Evolutionary conservation across 1,284 basidiomycete genomes (phyloP).

Genomic region (Kalmanozyma brasiliensis): DNA sequence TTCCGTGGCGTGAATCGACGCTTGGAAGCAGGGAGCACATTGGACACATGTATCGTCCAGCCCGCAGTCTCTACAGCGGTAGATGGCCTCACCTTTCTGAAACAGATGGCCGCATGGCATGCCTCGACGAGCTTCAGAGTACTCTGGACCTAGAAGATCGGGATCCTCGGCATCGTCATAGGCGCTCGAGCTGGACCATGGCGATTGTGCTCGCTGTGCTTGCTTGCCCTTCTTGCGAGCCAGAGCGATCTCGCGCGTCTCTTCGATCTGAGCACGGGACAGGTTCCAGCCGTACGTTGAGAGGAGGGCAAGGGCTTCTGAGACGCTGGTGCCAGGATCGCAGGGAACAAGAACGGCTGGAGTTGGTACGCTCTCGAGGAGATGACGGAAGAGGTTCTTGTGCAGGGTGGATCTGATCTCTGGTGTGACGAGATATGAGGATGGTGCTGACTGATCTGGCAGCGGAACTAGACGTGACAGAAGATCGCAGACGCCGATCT

Average conservation of each 20-base stretch:
- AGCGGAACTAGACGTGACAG: constrained; percentile 38
- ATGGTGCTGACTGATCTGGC: constrained; percentile 21
- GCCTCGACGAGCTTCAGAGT: constrained; percentile 59
- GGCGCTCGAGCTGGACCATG: constrained; percentile 34
- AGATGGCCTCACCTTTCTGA: constrained; percentile 67
- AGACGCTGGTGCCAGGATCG: constrained; percentile 29
- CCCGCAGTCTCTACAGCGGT: constrained; percentile 66
- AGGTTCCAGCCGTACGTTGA: constrained; percentile 51
- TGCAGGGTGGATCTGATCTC: constrained; percentile 20
- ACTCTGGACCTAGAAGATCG: constrained; percentile 56
- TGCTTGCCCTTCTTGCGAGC: constrained; percentile 53
- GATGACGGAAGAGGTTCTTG: constrained; percentile 31
- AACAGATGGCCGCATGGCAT: constrained; percentile 68
- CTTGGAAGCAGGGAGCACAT: constrained; percentile 64
- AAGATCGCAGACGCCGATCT: constrained; percentile 34
- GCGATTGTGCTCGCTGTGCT: constrained; percentile 36
- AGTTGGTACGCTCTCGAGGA: constrained; percentile 36
- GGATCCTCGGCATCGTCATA: constrained; percentile 37
- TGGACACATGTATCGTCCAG: constrained; percentile 67
- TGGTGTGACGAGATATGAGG: constrained; percentile 33
- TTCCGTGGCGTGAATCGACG: constrained; percentile 58
- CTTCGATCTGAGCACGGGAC: constrained; percentile 54
- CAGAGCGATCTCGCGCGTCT: constrained; percentile 37
- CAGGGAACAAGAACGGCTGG: constrained; percentile 45
- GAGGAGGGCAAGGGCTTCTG: constrained; percentile 43